These are phyloP conservation scores for Cenchrus purpureus DNA, from an alignment of 176 grass and related monocot genomes.

Conservation along the genomic window DNA sequence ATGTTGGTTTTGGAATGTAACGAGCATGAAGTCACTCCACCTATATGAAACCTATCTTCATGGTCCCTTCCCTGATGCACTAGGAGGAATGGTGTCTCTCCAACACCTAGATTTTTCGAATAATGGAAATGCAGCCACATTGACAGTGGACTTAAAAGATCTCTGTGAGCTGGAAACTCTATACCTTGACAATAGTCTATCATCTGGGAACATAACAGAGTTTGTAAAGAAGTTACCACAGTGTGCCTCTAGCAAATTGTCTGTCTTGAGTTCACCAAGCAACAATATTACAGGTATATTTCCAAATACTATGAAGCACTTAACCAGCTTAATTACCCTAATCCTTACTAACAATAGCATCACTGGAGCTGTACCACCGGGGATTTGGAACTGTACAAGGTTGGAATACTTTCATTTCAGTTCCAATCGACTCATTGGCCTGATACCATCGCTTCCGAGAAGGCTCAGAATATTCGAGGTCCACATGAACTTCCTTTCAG, in stretches of 20 bases:
- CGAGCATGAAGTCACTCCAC: neutral
- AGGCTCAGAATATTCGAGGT: neutral
- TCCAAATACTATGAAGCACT: neutral
- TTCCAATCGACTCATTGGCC: conserved; percentile 1
- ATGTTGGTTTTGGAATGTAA: conserved; percentile 47
- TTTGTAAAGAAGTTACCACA: conserved; percentile 4
- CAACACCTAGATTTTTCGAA: neutral
- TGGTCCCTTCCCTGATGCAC: conserved; percentile 7
- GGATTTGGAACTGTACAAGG: neutral
- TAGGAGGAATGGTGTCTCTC: neutral
- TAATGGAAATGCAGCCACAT: neutral
- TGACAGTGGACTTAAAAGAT: neutral
- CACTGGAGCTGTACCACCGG: conserved; percentile 14
- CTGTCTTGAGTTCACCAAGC: neutral
- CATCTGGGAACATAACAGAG: conserved; percentile 29
- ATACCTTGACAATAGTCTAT: neutral
- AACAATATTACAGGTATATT: conserved; percentile 10
- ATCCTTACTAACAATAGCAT: conserved; percentile 42
- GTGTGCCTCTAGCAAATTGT: neutral
- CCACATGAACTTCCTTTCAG: neutral
- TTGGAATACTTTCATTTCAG: neutral
- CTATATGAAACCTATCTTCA: neutral
- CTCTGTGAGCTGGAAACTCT: neutral
- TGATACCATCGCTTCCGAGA: neutral
- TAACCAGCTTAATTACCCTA: neutral